A percentile compares a stretch with the other conserved stretches of the same genome.
Evolutionary conservation across 768 basidiomycete genomes (phyloP).

Genomic region (Sarcomyxa edulis): DNA sequence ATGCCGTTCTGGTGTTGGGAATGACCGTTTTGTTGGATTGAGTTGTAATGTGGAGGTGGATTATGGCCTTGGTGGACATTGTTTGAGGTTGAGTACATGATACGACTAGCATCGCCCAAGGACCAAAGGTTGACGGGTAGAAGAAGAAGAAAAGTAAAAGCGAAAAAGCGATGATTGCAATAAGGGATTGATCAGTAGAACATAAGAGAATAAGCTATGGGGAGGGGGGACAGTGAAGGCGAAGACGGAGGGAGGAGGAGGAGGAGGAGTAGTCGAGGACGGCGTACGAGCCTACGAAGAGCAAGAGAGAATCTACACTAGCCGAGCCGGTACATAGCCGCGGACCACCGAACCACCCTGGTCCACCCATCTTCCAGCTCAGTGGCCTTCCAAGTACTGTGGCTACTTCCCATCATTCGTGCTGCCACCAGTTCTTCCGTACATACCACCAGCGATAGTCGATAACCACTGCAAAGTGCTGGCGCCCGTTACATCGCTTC

Average conservation of each 20-base stretch:
- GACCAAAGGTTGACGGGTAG: conserved; percentile 20
- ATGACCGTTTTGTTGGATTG: conserved; percentile 12
- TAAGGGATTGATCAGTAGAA: conserved; percentile 2
- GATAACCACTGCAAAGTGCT: too few relatives aligned
- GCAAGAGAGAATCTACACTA: conserved; percentile 2
- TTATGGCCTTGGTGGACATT: conserved; percentile 41
- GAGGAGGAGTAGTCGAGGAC: conserved; percentile 11
- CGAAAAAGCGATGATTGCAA: too few relatives aligned
- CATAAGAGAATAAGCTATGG: conserved; percentile 11
- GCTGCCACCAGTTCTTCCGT: too few relatives aligned
- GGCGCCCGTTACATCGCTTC: too few relatives aligned
- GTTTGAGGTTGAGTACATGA: conserved; percentile 49
- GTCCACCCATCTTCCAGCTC: too few relatives aligned
- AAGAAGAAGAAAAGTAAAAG: conserved; percentile 22
- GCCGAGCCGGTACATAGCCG: neutral
- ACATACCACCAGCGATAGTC: too few relatives aligned
- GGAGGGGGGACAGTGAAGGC: conserved; percentile 11
- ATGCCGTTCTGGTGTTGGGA: conserved; percentile 14
- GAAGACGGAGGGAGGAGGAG: conserved; percentile 18
- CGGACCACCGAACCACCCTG: too few relatives aligned
- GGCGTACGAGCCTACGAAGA: too few relatives aligned
- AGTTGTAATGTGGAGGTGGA: conserved; percentile 27
- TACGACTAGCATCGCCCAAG: conserved; percentile 53
- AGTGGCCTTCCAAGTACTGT: too few relatives aligned
- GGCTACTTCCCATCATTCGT: too few relatives aligned